Base-by-base conservation (phyloP, 306 rosid species). In the Fragaria nilgerrensis region DNA sequence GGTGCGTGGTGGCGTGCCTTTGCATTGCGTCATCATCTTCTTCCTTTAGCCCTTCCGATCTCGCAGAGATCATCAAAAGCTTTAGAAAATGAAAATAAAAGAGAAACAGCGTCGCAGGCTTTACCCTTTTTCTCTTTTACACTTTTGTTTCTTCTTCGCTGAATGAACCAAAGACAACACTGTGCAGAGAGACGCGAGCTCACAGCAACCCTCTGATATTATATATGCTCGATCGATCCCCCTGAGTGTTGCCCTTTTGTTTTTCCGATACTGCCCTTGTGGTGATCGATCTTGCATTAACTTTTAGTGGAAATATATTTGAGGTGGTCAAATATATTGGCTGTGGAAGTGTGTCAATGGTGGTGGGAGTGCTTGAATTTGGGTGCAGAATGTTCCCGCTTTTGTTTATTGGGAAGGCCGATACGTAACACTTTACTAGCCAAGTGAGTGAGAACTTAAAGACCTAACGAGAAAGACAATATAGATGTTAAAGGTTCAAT, bases 361-460 rank as follows among this genome's bases (percentile, higher is more conserved):
- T 55, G 61, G 61, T 70, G 81, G 77, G 75, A 80, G 62, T 74
- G 84, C 81, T 23, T 68, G 73, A 44, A 80, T 56, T 70, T 19
- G 70, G 32, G 50, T 64, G 71, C 72, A 77, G 86, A 80, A 84
- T 86, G 90, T 86, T 52, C 81, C 75, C 70, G 67, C 77, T 81
- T 32, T 72, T 65, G 70, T 20, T 81, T 79, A 34, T 50, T 85
- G 49, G 9, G 14, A 70, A 9, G 5, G 44, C 44, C 44, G 7
- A 44, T 43, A 7, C 2, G 14, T 11, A 44, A 11, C 14, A 44
- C 48, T 44, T 44, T 66, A 65, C 83, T 53, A 36, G 74, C 77
- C 56, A 39, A 34, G 5, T 36, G 5, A 34, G 53, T 25, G 16
- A 20, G 19, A 17, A 45, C 15, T 22, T 29, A 56, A 22, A 71